Evolutionary conservation across 164 flowering plant species (phyloP).

Genomic region (Vitis riparia): DNA sequence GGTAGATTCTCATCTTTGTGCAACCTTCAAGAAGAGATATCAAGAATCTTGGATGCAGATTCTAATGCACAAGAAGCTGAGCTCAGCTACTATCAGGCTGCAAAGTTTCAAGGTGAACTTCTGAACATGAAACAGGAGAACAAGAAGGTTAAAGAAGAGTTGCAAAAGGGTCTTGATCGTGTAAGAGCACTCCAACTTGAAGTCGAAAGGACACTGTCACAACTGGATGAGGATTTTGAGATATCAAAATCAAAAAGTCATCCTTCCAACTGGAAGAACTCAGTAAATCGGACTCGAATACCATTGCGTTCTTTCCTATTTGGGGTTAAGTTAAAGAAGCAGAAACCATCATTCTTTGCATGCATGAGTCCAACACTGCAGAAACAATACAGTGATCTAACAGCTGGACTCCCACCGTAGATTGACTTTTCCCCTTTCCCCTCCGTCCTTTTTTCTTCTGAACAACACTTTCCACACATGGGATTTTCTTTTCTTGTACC

Average conservation of each 20-base stretch:
- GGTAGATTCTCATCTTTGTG: slow-evolving; percentile 42
- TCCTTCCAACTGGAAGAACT: slow-evolving; percentile 7
- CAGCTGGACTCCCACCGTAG: slow-evolving; percentile 12
- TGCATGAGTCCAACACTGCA: slow-evolving; percentile 58
- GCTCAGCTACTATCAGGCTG: slow-evolving; percentile 52
- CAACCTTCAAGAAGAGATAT: slow-evolving; percentile 57
- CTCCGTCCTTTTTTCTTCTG: background rate
- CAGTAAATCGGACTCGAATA: slow-evolving; percentile 36
- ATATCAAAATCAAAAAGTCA: slow-evolving; percentile 21
- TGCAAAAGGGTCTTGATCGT: slow-evolving; percentile 49
- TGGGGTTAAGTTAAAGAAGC: slow-evolving; percentile 59
- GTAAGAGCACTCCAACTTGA: slow-evolving; percentile 46
- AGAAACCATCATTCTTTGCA: slow-evolving; percentile 54
- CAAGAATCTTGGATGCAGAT: slow-evolving; percentile 20
- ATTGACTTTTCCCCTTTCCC: background rate
- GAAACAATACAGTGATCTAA: slow-evolving; percentile 45
- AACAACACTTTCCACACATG: background rate
- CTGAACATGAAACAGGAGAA: slow-evolving; percentile 77
- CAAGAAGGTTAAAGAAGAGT: slow-evolving; percentile 55
- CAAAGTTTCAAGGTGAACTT: slow-evolving; percentile 76
- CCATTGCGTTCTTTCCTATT: slow-evolving; percentile 72
- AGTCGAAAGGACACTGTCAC: slow-evolving; percentile 36
- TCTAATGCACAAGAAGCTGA: slow-evolving; percentile 19
- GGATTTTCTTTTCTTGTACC: background rate
- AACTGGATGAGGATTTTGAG: slow-evolving; percentile 47